Evolutionary conservation across 2,329 filamentous ascomycete species (phyloP).

Genomic region (Aspergillus costaricaensis): DNA sequence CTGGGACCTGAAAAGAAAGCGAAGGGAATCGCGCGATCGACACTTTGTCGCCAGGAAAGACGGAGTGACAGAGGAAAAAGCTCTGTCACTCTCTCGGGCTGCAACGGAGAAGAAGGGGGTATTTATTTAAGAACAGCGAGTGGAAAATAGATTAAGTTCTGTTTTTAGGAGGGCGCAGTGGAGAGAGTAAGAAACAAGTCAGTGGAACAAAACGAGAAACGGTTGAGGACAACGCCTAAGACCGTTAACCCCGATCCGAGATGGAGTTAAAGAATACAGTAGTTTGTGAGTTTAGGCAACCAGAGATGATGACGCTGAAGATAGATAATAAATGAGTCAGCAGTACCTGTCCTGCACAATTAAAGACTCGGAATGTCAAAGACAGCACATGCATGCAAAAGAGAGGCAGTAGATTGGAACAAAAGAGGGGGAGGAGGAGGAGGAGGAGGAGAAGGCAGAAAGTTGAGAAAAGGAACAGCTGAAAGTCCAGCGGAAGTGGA

Average conservation of each 20-base stretch:
- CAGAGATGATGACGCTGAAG: slow-evolving; percentile 19
- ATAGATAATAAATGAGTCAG: neutral
- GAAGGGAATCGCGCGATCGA: slow-evolving; percentile 26
- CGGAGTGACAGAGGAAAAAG: slow-evolving; percentile 24
- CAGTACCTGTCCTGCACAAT: too few relatives aligned
- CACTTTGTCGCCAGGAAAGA: slow-evolving; percentile 29
- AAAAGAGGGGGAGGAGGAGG: neutral
- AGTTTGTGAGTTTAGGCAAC: slow-evolving; percentile 9
- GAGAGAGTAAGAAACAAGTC: slow-evolving; percentile 7
- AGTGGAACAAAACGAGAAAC: slow-evolving; percentile 11
- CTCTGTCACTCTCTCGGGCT: slow-evolving; percentile 26
- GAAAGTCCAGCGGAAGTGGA: slow-evolving; percentile 1
- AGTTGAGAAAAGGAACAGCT: neutral
- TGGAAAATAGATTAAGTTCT: neutral
- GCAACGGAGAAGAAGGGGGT: neutral
- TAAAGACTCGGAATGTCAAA: too few relatives aligned
- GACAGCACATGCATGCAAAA: neutral
- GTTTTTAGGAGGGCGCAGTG: slow-evolving; percentile 6
- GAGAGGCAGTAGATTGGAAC: neutral
- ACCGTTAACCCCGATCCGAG: slow-evolving; percentile 26
- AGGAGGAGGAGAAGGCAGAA: neutral
- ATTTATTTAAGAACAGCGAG: slow-evolving; percentile 1
- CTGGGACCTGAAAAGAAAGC: slow-evolving; percentile 22
- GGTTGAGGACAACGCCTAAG: slow-evolving; percentile 19
- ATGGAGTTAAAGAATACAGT: slow-evolving; percentile 1